These are phyloP conservation scores for Malassezia vespertilionis DNA, from an alignment of 1,284 basidiomycete species.

Conservation along the genomic window DNA sequence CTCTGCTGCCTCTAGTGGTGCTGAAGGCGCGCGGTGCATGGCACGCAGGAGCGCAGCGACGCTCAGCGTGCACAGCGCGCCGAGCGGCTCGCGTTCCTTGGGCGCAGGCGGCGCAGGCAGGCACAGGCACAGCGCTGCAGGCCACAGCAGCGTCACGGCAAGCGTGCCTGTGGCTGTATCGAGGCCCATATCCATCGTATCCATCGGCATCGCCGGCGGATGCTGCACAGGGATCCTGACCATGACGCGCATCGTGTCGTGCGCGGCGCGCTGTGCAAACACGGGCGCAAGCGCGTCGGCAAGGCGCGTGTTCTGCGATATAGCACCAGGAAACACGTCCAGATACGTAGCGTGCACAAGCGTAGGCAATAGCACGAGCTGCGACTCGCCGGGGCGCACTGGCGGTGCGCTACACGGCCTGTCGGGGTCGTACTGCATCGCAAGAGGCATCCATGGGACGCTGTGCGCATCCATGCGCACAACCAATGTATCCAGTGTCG, in stretches of 20 bases:
- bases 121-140: slow-evolving; percentile 6
- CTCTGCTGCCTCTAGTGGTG: background rate
- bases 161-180: background rate
- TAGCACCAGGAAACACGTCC: background rate
- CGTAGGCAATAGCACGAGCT: slow-evolving; percentile 3
- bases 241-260: background rate
- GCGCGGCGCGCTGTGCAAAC: background rate
- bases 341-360: slow-evolving; percentile 4
- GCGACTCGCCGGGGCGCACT: background rate
- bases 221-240: background rate
- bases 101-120: background rate
- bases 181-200: slow-evolving; percentile 2
- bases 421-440: background rate
- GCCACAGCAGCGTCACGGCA: slow-evolving; percentile 3
- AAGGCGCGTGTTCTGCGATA: background rate
- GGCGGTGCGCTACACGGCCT: no score
- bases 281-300: background rate
- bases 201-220: background rate
- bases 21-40: background rate
- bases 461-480: background rate
- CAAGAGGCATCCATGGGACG: slow-evolving; percentile 7
- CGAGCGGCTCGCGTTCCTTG: background rate
- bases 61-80: background rate
- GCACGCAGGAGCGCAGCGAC: background rate
- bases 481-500: background rate